A percentile compares a stretch with the other conserved stretches of the same genome.
Conservation (phyloP, 306 rosid genomes). For the Cicer bijugum region DNA sequence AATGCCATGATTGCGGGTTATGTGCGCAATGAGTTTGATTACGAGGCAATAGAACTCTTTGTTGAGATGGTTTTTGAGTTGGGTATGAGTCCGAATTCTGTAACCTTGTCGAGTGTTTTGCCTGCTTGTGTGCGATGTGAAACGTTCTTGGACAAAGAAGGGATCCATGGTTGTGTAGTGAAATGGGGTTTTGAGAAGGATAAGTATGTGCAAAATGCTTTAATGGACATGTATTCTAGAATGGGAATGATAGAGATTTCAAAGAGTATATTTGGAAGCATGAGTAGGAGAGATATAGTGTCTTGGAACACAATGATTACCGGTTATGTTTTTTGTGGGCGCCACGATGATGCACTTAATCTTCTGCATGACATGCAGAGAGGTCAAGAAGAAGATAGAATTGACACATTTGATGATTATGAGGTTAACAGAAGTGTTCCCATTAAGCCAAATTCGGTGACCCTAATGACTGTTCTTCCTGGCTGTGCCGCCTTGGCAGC, state of each 20-base stretch:
- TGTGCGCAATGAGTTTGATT: constrained; percentile 64
- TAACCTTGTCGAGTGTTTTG: constrained; percentile 74
- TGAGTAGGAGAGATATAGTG: constrained; percentile 65
- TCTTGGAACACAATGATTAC: constrained; percentile 92
- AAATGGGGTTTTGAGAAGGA: constrained; percentile 66
- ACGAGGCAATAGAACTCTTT: constrained; percentile 67
- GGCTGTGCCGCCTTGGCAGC: constrained; percentile 77
- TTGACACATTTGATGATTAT: constrained; percentile 24
- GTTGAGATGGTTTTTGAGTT: constrained; percentile 58
- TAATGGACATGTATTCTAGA: constrained; percentile 85
- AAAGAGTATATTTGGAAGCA: constrained; percentile 58
- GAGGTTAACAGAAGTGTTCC: constrained; percentile 46
- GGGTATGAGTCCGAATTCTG: constrained; percentile 59
- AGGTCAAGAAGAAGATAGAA: constrained; percentile 43
- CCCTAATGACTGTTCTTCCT: constrained; percentile 84
- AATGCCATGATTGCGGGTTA: constrained; percentile 84
- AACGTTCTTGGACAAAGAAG: constrained; percentile 57
- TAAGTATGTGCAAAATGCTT: constrained; percentile 76
- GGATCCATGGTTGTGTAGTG: constrained; percentile 67
- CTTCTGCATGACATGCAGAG: constrained; percentile 66
- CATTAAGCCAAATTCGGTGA: constrained; percentile 75
- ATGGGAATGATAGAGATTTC: constrained; percentile 63
- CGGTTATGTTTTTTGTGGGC: constrained; percentile 68
- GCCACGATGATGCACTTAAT: constrained; percentile 65
- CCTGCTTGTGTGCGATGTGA: constrained; percentile 68